Evolutionary conservation across 257 asterid species (phyloP).

Genomic region (Capsicum chinense): DNA sequence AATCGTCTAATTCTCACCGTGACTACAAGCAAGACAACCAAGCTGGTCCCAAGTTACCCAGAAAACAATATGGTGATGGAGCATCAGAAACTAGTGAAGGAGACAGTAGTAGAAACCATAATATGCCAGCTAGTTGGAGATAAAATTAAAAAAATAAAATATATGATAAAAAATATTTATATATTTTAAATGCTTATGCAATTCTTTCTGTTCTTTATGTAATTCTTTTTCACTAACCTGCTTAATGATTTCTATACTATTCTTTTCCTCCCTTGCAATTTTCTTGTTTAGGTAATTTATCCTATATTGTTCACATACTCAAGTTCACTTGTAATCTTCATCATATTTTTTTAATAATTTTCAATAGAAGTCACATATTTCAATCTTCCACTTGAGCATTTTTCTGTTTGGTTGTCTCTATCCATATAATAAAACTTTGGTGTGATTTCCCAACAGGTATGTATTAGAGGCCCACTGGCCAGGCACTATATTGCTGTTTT

Average conservation of each 20-base stretch:
- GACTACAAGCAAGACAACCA: slow-evolving; percentile 46
- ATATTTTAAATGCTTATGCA: slow-evolving; percentile 33
- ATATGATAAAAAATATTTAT: slow-evolving; percentile 22
- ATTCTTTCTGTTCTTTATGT: slow-evolving; percentile 33
- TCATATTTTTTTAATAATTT: not conserved
- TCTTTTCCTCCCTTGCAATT: not conserved
- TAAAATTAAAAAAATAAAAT: slow-evolving; percentile 33
- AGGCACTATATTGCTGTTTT: slow-evolving; percentile 17
- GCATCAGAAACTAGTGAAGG: slow-evolving; percentile 55
- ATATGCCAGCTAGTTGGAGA: slow-evolving; percentile 47
- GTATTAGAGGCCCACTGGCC: slow-evolving; percentile 27
- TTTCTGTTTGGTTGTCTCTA: not conserved
- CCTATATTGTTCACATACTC: slow-evolving; percentile 14
- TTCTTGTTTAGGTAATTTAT: slow-evolving; percentile 3
- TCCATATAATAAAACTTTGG: not conserved
- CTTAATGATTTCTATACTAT: slow-evolving; percentile 1
- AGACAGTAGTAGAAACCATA: slow-evolving; percentile 51
- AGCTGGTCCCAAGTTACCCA: slow-evolving; percentile 41
- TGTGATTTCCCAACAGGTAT: slow-evolving; percentile 25
- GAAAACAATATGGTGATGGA: slow-evolving; percentile 49
- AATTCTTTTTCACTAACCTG: slow-evolving; percentile 28
- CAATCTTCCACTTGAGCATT: not conserved
- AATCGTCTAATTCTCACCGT: slow-evolving; percentile 51
- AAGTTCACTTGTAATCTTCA: slow-evolving; percentile 23
- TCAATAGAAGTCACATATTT: not conserved